Percentiles rank a stretch among this genome's conserved stretches.
These are phyloP conservation scores for Cyclotella baltica DNA, from an alignment of 108 stramenopile species.

Conservation along the genomic window DNA sequence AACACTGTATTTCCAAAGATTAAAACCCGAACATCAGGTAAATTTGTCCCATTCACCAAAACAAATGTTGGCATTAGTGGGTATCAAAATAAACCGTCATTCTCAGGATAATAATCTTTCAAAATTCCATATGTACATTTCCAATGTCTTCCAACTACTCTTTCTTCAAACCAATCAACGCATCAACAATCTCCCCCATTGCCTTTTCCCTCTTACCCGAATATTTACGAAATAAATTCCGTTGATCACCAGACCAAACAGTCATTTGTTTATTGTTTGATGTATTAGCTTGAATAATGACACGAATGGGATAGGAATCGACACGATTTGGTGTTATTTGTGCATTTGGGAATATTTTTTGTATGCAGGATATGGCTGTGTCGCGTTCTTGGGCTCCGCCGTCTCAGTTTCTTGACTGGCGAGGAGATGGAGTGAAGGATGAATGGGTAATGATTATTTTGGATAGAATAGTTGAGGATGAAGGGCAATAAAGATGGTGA, in stretches of 20 bases:
- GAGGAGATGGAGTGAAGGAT: no score
- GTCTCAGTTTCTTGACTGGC: slow-evolving; percentile 52
- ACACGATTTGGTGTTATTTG: slow-evolving; percentile 31
- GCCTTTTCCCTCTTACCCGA: slow-evolving; percentile 26
- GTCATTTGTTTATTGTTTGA: neutral
- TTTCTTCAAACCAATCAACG: slow-evolving; percentile 31
- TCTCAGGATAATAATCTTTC: no score
- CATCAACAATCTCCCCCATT: slow-evolving; percentile 31
- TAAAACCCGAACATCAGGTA: no score
- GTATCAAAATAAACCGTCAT: no score
- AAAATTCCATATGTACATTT: no score
- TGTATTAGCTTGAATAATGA: slow-evolving; percentile 33
- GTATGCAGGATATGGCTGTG: slow-evolving; percentile 41
- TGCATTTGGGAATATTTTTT: slow-evolving; percentile 30
- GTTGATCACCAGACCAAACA: slow-evolving; percentile 51
- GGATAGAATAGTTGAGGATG: neutral
- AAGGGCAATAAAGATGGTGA: neutral
- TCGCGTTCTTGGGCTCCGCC: slow-evolving; percentile 52
- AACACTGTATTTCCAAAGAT: no score
- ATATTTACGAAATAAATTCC: slow-evolving; percentile 46
- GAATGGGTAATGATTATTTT: no score
- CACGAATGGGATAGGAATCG: slow-evolving; percentile 42
- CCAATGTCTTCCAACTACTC: no score
- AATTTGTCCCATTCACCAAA: no score
- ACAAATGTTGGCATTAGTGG: no score